These are phyloP conservation scores for Iberis amara DNA, from an alignment of 441 rosid genomes.

Conservation along the genomic window DNA sequence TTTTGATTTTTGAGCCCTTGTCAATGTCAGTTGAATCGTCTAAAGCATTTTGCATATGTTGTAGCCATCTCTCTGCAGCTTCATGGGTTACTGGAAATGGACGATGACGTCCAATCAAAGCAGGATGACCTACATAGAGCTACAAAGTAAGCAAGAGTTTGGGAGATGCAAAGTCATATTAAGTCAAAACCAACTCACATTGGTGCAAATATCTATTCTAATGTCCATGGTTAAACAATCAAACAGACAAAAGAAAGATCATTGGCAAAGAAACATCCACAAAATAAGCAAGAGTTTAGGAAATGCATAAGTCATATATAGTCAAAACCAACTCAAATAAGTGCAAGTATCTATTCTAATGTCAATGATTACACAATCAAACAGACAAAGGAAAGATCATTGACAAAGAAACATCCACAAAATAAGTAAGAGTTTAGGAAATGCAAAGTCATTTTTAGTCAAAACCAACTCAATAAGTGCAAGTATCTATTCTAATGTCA, in stretches of 20 bases:
- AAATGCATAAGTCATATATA: no score
- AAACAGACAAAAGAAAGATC: slow-evolving; percentile 12
- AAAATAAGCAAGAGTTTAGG: no score
- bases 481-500: neutral
- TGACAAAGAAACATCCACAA: no score
- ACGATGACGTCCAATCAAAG: slow-evolving; percentile 78
- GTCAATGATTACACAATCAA: no score
- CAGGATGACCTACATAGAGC: slow-evolving; percentile 68
- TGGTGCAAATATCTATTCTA: neutral
- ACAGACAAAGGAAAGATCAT: no score
- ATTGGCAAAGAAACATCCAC: no score
- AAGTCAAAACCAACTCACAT: slow-evolving; percentile 10
- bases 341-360: no score
- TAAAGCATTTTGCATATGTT: slow-evolving; percentile 78
- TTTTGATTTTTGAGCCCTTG: slow-evolving; percentile 57
- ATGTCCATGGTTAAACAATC: neutral
- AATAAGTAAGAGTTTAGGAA: slow-evolving; percentile 14
- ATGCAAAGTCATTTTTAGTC: slow-evolving; percentile 13
- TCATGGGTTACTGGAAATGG: slow-evolving; percentile 79
- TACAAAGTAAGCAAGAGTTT: slow-evolving; percentile 15
- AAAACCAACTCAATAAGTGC: slow-evolving; percentile 3
- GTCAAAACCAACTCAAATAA: no score
- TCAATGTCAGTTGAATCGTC: slow-evolving; percentile 63
- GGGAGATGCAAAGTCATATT: slow-evolving; percentile 11
- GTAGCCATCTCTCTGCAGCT: slow-evolving; percentile 92